phyloP scores from a whole-genome alignment of 2,329 filamentous ascomycete genomes.

The Fusarium liriodendri region DNA sequence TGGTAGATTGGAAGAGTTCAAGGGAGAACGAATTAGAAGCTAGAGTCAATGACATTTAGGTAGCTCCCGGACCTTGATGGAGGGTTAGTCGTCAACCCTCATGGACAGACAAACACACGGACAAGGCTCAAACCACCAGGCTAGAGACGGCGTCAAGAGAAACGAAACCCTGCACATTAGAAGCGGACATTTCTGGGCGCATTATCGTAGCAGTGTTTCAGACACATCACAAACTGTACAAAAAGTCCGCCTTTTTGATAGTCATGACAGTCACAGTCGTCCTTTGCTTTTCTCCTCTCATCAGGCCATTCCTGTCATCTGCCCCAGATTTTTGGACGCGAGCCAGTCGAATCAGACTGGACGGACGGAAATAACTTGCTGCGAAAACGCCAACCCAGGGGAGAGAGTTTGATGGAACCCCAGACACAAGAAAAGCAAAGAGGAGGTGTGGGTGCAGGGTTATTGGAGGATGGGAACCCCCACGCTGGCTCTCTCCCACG shows the following conservation, averaged over 20 bases:
- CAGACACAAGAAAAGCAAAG: constrained; percentile 18
- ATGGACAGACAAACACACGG: background rate
- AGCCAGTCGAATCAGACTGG: constrained; percentile 10
- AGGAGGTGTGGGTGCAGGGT: background rate
- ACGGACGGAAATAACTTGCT: constrained; percentile 31
- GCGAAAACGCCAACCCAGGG: constrained; percentile 28
- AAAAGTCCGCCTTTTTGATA: constrained; percentile 16
- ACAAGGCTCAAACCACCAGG: constrained; percentile 1
- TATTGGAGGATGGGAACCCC: constrained; percentile 14
- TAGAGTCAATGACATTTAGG: background rate
- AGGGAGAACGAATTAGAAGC: background rate
- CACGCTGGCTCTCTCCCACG: constrained; percentile 27
- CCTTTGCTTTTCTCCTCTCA: constrained; percentile 6
- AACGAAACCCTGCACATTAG: background rate
- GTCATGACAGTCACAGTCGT: constrained; percentile 9
- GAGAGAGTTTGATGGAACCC: constrained; percentile 27
- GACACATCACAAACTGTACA: constrained; percentile 7
- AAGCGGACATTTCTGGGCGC: background rate
- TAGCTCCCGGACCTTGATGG: background rate
- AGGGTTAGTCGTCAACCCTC: constrained; percentile 10
- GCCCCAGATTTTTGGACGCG: constrained; percentile 11
- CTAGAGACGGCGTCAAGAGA: background rate
- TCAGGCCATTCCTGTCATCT: constrained; percentile 24
- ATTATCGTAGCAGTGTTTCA: constrained; percentile 1
- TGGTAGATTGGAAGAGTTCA: constrained; percentile 1